Evolutionary conservation across 805 yeast species (phyloP).

Genomic region (Ogataea henricii): DNA sequence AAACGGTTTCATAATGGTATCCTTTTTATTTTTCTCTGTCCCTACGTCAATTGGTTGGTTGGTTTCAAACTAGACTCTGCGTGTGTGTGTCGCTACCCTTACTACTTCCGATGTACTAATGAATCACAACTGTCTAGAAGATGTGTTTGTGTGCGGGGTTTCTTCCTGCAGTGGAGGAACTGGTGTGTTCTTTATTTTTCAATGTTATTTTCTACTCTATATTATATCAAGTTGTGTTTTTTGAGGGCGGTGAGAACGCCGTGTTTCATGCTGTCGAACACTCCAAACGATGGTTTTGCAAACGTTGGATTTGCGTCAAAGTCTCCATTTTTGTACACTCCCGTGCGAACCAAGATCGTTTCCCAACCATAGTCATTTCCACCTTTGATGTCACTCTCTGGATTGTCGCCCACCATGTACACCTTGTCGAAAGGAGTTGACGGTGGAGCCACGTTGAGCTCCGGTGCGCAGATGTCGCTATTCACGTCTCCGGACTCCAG

Average conservation of each 20-base stretch:
- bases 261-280: constrained; percentile 48
- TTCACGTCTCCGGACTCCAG: constrained; percentile 26
- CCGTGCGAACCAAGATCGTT: constrained; percentile 80
- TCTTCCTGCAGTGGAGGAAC: background rate
- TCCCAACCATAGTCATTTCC: constrained; percentile 90
- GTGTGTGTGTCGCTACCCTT: background rate
- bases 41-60: constrained; percentile 1
- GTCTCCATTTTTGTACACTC: constrained; percentile 75
- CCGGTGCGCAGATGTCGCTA: constrained; percentile 40
- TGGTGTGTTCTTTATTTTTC: background rate
- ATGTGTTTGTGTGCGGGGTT: background rate
- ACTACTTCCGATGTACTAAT: background rate
- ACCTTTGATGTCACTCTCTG: constrained; percentile 88
- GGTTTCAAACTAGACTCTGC: constrained; percentile 4
- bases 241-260: constrained; percentile 40
- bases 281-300: constrained; percentile 52
- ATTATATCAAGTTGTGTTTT: constrained; percentile 3
- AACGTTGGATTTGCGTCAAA: constrained; percentile 32
- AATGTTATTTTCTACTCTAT: background rate
- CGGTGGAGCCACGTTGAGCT: constrained; percentile 42
- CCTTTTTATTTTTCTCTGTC: background rate
- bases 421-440: constrained; percentile 57
- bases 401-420: constrained; percentile 97
- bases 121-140: constrained; percentile 4
- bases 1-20: constrained; percentile 6